These are phyloP conservation scores for Candolleomyces efflorescens DNA, from an alignment of 768 basidiomycete species.

Conservation along the genomic window DNA sequence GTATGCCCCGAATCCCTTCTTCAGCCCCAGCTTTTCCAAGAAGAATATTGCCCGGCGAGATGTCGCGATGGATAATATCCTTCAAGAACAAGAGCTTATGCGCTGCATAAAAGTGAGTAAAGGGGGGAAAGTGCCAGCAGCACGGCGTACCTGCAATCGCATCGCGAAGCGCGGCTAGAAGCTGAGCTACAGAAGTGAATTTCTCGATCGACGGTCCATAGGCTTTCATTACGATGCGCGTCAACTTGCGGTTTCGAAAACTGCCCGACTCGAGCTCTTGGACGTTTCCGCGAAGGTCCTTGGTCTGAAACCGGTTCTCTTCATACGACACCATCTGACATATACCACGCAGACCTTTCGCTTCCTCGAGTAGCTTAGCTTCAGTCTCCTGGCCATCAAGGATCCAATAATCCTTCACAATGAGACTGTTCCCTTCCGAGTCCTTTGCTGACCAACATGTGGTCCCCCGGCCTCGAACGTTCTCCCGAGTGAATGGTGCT, in stretches of 20 bases:
- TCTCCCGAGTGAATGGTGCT: not conserved
- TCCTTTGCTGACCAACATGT: not conserved
- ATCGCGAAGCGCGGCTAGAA: not conserved
- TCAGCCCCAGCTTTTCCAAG: not conserved
- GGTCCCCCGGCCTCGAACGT: not conserved
- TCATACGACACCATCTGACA: not conserved
- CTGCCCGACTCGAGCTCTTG: not conserved
- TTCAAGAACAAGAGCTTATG: not conserved
- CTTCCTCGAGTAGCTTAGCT: not conserved
- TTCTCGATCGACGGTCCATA: not conserved
- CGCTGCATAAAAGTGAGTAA: not conserved
- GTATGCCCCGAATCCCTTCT: not conserved
- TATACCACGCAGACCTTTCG: not conserved
- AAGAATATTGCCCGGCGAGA: not conserved
- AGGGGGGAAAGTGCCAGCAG: not conserved
- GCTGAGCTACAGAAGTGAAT: not conserved
- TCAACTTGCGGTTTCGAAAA: not conserved
- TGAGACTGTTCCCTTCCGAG: not conserved
- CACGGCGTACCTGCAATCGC: not conserved
- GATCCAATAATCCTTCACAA: not conserved
- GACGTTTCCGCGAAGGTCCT: not conserved
- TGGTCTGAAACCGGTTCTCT: not conserved
- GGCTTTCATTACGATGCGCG: not conserved
- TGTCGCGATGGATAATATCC: not conserved
- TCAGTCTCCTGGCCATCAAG: not conserved